Conservation (phyloP, 2,329 filamentous ascomycete species). For the Aspergillus novoparasiticus region DNA sequence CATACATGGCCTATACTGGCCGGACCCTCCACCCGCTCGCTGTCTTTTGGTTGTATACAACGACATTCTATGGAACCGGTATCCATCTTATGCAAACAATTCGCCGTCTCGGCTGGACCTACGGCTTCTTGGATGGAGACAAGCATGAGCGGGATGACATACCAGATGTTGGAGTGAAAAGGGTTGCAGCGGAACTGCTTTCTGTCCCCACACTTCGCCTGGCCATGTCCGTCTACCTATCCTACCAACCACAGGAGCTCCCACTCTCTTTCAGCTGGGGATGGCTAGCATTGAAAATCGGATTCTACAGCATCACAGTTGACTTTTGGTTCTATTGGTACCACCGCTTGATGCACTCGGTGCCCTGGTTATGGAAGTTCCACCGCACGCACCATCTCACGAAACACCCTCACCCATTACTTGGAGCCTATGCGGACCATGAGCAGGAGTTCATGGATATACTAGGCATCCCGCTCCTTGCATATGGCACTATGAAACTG, state of each 20-base stretch:
- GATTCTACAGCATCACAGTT: background rate
- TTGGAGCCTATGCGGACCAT: background rate
- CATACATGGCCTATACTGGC: background rate
- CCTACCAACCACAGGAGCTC: background rate
- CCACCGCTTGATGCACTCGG: background rate
- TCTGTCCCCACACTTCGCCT: background rate
- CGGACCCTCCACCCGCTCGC: background rate
- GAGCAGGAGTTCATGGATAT: background rate
- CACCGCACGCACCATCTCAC: background rate
- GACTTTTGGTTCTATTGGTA: background rate
- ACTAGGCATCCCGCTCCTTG: background rate
- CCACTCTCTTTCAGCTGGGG: background rate
- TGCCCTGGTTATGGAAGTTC: background rate
- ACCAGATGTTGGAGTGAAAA: background rate
- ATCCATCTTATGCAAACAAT: background rate
- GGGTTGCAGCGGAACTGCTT: background rate
- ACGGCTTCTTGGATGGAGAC: background rate
- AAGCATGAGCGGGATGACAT: background rate
- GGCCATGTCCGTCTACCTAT: background rate
- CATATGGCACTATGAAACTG: background rate
- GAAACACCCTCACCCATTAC: background rate
- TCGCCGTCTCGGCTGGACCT: background rate
- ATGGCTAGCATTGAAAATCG: background rate
- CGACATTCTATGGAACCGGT: background rate
- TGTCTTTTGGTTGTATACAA: background rate